These are phyloP conservation scores for Aureobasidium leucospermi DNA, from an alignment of 2,329 filamentous ascomycete species.

Conservation along the genomic window DNA sequence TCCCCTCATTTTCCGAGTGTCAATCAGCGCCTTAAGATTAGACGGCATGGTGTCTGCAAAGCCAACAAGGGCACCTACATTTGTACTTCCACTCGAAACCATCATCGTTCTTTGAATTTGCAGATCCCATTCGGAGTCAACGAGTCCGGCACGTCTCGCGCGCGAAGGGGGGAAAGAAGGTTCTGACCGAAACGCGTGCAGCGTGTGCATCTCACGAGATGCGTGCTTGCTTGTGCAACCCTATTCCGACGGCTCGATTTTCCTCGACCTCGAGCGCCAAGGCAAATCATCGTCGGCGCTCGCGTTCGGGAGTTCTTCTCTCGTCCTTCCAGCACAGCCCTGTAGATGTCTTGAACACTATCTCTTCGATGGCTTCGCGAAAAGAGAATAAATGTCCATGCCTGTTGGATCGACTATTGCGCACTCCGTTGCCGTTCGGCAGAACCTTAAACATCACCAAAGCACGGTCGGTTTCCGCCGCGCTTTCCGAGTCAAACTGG, in stretches of 20 bases:
- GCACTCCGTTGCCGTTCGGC: slow-evolving; percentile 4
- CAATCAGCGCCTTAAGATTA: not conserved
- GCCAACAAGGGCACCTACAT: not conserved
- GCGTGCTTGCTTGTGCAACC: slow-evolving; percentile 1
- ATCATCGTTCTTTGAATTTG: not conserved
- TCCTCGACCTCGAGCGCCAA: not conserved
- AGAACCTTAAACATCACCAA: not conserved
- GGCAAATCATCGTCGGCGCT: not conserved
- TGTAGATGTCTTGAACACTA: slow-evolving; percentile 8
- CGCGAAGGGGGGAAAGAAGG: slow-evolving; percentile 5
- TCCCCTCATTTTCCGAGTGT: not conserved
- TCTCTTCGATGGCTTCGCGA: not conserved
- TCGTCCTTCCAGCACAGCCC: not conserved
- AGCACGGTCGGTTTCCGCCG: not conserved
- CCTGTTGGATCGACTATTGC: not conserved
- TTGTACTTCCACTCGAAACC: not conserved
- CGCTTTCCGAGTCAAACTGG: not conserved
- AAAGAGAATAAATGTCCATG: not conserved
- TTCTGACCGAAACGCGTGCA: not conserved
- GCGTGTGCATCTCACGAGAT: not conserved
- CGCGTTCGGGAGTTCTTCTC: not conserved
- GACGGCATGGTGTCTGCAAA: not conserved
- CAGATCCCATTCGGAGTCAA: not conserved
- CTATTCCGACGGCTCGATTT: not conserved
- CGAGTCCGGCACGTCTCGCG: not conserved